Base-by-base conservation (phyloP, 2,329 filamentous ascomycete species). In the Ustulina deusta region DNA sequence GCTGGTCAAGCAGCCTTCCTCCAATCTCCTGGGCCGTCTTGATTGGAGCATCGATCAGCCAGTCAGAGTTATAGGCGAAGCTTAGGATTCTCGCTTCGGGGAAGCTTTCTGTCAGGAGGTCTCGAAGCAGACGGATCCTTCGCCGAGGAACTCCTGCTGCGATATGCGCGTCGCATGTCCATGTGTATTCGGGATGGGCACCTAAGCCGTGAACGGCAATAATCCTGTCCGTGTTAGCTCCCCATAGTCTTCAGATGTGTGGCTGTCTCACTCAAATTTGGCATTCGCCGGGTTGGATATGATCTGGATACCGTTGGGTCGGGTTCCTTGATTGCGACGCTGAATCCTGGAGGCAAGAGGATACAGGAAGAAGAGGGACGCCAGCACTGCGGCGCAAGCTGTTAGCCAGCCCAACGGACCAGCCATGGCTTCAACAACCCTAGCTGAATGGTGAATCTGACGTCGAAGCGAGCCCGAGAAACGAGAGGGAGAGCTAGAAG, bases 201-300 rank as follows among this genome's bases (percentile, higher is more conserved):
- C 57, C 57, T 32, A 61, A 42, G 46, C 57, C 57, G 29, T 61
- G 46, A 42, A 61, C 57, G 32, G 32, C 57, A 20, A 51, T 34
- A 42, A 61, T 42, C 32, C 57, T 61, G 34, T 25, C 10, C 13
- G 3, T 61, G 10, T 52, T 40, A 61, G 57, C 22, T 32, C n/a
- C 40, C 20, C 34, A 61, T 5, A 3, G 4, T 29, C 11, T 5
- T 34, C 6, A 15, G 7, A 42, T 13, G 6, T 38, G 57, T 38
- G 46, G 20, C 20, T 42, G 13, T 42, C 57, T 61, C 22, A 51
- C 57, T 61, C 22, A 42, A 61, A 61, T 51, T 51, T 61, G 20
- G 44, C 57, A 42, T 60, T 57, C 15, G 7, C 22, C 7, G 58
- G 42, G 20, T 60, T 29, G 11, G 42, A 60, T 60, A 49, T 49